These are phyloP conservation scores for Leptographium lundbergii DNA, from an alignment of 2,329 filamentous ascomycete genomes.

Conservation along the genomic window DNA sequence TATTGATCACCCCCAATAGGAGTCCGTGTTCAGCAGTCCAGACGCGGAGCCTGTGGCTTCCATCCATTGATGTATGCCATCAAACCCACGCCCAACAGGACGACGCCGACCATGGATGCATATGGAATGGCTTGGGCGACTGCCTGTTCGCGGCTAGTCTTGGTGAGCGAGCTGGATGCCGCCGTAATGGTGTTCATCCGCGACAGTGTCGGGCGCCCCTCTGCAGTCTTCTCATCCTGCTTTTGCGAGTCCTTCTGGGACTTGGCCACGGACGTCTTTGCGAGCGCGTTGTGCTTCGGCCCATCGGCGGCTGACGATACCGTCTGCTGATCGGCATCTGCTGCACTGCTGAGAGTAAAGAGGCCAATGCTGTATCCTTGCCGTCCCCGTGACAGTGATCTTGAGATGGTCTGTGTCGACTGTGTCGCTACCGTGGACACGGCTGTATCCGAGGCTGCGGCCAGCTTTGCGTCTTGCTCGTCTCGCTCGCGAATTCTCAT, in stretches of 20 bases:
- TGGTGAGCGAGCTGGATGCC: conserved; percentile 17
- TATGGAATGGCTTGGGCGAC: conserved; percentile 55
- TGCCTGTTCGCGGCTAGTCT: conserved; percentile 29
- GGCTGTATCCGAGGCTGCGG: not conserved
- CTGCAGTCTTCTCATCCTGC: conserved; percentile 9
- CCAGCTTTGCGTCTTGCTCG: conserved; percentile 39
- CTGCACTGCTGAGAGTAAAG: not conserved
- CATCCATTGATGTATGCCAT: conserved; percentile 83
- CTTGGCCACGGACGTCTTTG: not conserved
- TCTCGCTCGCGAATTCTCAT: conserved; percentile 59
- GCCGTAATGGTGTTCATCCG: conserved; percentile 37
- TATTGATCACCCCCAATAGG: not conserved
- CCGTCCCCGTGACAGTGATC: not conserved
- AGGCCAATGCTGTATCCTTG: not conserved
- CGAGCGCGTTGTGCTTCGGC: not conserved
- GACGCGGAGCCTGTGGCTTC: conserved; percentile 37
- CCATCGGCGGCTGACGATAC: not conserved
- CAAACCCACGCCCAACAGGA: conserved; percentile 66
- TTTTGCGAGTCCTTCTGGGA: conserved; percentile 1
- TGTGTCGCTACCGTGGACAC: not conserved
- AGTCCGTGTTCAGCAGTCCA: conserved; percentile 17
- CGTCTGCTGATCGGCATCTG: not conserved
- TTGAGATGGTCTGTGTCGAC: not conserved
- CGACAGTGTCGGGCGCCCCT: conserved; percentile 30
- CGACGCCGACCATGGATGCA: conserved; percentile 70